A percentile compares a stretch with the other conserved stretches of the same genome.
These are phyloP conservation scores for Podaxis mareebaensis DNA, from an alignment of 768 basidiomycete genomes.

Conservation along the genomic window DNA sequence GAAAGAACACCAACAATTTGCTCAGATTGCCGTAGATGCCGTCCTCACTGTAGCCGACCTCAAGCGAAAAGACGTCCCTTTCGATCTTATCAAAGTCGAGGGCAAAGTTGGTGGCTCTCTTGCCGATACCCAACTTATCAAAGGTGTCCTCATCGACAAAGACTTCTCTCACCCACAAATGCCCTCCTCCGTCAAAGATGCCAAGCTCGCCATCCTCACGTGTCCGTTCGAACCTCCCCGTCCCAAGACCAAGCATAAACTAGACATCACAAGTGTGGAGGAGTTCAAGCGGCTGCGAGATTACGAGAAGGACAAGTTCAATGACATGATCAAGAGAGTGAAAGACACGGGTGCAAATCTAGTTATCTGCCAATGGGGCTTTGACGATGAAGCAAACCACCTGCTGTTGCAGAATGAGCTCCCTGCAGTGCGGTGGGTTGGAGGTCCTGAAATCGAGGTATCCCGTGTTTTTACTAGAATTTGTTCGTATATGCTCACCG, in stretches of 20 bases:
- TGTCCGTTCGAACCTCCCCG: slow-evolving; percentile 99
- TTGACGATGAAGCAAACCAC: slow-evolving; percentile 99
- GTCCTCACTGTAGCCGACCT: slow-evolving; percentile 95
- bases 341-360: slow-evolving; percentile 97
- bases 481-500: background rate
- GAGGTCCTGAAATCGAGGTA: slow-evolving; percentile 98
- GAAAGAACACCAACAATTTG: slow-evolving; percentile 93
- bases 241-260: slow-evolving; percentile 98
- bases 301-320: slow-evolving; percentile 96
- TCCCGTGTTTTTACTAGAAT: background rate
- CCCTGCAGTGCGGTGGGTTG: slow-evolving; percentile 98
- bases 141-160: slow-evolving; percentile 98
- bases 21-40: slow-evolving; percentile 96
- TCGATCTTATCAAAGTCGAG: slow-evolving; percentile 98
- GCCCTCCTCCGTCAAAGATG: slow-evolving; percentile 86
- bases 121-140: slow-evolving; percentile 92
- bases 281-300: slow-evolving; percentile 94
- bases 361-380: slow-evolving; percentile 99
- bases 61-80: slow-evolving; percentile 91
- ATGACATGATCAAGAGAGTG: slow-evolving; percentile 94
- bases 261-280: slow-evolving; percentile 95
- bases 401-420: slow-evolving; percentile 96
- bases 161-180: slow-evolving; percentile 99
- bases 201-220: slow-evolving; percentile 93
- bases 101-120: slow-evolving; percentile 98